These are phyloP conservation scores for Rhizopus arrhizus DNA, from an alignment of 371 early-diverging fungal genomes.

Conservation along the genomic window DNA sequence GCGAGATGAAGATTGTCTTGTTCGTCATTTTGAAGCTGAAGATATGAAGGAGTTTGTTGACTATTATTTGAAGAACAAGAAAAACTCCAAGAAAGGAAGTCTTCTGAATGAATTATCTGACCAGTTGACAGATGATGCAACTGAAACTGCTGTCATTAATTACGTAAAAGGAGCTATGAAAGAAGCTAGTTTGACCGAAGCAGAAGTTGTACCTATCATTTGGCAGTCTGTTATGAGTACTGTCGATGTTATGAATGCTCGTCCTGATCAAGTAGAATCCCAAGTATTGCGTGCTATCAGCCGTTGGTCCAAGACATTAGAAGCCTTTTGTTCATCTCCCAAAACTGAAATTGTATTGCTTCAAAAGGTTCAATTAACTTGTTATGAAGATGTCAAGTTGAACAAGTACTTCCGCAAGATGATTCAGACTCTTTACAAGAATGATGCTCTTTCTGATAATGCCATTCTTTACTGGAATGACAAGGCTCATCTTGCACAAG, in stretches of 20 bases:
- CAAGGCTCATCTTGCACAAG: slow-evolving; percentile 86
- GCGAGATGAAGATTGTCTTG: slow-evolving; percentile 84
- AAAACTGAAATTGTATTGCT: slow-evolving; percentile 85
- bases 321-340: slow-evolving; percentile 74
- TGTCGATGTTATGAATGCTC: slow-evolving; percentile 71
- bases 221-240: slow-evolving; percentile 82
- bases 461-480: slow-evolving; percentile 92
- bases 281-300: slow-evolving; percentile 69
- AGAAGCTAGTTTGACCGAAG: slow-evolving; percentile 76
- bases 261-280: slow-evolving; percentile 83
- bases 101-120: slow-evolving; percentile 61
- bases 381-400: slow-evolving; percentile 88
- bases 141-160: slow-evolving; percentile 59
- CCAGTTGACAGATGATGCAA: slow-evolving; percentile 59
- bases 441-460: slow-evolving; percentile 86
- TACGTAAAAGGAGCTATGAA: slow-evolving; percentile 71
- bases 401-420: slow-evolving; percentile 85
- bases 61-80: slow-evolving; percentile 75
- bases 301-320: slow-evolving; percentile 72
- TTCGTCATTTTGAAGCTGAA: slow-evolving; percentile 89
- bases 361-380: slow-evolving; percentile 79
- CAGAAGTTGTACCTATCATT: slow-evolving; percentile 72
- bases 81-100: slow-evolving; percentile 67
- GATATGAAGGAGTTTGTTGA: slow-evolving; percentile 86
- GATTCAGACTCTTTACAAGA: slow-evolving; percentile 80